Base-by-base conservation (phyloP, 371 early-diverging fungal genomes). In the Rhizopus stolonifer region DNA sequence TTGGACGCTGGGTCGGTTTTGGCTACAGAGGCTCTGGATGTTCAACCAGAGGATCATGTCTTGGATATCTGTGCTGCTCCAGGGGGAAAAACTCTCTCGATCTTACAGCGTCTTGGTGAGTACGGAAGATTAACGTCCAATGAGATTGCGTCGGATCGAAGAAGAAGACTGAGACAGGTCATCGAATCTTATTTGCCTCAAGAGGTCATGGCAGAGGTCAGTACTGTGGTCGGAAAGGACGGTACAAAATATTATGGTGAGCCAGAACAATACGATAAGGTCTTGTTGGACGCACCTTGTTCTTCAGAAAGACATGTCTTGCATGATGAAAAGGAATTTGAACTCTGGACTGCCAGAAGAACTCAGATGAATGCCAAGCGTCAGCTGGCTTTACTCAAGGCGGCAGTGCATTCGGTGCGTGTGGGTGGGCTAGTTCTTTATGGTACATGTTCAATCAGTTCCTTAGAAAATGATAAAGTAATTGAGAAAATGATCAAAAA, bases 61-160 rank as follows among this genome's bases (percentile, higher is more conserved):
- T 71, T 93, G 23, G 92, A 93, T 61, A 63, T 93, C 17, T 91
- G 93, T 61, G 90, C 83, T 22, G 88, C 87, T 1, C 87, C 87
- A 2, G 92, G 89, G 13, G 90, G 90, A 8, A 91, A 91, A 56
- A 69, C 81, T 1, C 34, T 82, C 5, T 63, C 74, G 3, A 69
- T 85, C n/a, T 43, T 79, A 54, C 83, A 74, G 65, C 73, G 63
- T 42, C 67, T 81, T 36, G 80, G 61, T 53, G 54, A 55, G 46
- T 60, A 55, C 22, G 85, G 67, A 45, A 62, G 69, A n/a, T 65
- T 77, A 47, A 84, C 76, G 39, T 67, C 72, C 43, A 79, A 89
- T 72, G 78, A 82, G 49, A 43, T 69, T 40, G 65, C 81, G 11
- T 63, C 69, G 26, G 72, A 85, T 54, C 74, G 89, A 61, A 61